A percentile compares a stretch with the other conserved stretches of the same genome.
These are phyloP conservation scores for Acacia confusa DNA, from an alignment of 306 rosid genomes.

Conservation along the genomic window DNA sequence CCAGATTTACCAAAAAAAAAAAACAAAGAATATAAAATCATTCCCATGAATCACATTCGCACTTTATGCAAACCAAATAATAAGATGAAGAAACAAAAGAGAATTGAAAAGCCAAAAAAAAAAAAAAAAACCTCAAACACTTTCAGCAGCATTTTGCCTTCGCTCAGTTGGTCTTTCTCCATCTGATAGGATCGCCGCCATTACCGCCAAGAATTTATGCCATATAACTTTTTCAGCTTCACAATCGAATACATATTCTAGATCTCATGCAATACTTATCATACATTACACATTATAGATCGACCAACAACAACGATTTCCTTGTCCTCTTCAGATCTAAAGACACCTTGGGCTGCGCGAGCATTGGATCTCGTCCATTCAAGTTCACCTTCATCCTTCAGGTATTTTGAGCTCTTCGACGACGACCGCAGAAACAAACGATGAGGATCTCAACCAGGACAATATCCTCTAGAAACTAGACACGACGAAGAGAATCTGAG, in stretches of 20 bases:
- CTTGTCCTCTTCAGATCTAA: constrained; percentile 15
- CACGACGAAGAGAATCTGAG: too few relatives aligned
- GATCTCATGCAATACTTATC: background rate
- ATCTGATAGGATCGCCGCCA: background rate
- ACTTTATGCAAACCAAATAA: too few relatives aligned
- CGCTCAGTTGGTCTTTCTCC: background rate
- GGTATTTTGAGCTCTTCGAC: too few relatives aligned
- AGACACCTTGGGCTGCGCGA: background rate
- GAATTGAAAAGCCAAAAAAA: background rate
- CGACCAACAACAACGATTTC: constrained; percentile 32
- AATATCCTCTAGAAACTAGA: too few relatives aligned
- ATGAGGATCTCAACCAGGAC: too few relatives aligned
- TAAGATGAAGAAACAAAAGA: background rate
- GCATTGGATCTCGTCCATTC: too few relatives aligned
- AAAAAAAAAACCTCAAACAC: background rate
- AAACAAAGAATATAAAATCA: too few relatives aligned
- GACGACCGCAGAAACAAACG: too few relatives aligned
- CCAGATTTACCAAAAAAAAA: too few relatives aligned
- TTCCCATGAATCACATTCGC: background rate
- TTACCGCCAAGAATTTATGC: background rate
- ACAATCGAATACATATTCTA: background rate
- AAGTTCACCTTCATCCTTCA: too few relatives aligned
- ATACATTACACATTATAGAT: background rate
- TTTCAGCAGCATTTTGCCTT: background rate
- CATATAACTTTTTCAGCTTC: background rate